Evolutionary conservation across 78 protist species (phyloP), one percentile per base, ranked within the genome.

Genomic region (Dictyostelium capitatum): DNA sequence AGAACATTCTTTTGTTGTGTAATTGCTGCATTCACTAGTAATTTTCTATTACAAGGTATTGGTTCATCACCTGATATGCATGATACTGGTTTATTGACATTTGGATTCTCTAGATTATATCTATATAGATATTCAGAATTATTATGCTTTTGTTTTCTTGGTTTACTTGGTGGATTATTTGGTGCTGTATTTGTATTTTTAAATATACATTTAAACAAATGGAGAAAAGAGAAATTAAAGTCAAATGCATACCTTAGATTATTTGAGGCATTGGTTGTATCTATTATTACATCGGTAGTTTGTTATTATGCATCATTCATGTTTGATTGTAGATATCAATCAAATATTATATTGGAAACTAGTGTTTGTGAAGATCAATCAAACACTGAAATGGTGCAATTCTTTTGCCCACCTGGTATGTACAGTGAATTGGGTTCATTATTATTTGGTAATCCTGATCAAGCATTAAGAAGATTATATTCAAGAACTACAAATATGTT

Each of bases 1-100:
- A 96, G 98, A 28, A 87, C 97, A 3, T 98, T 98, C 30, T 94
- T 97, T 70, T 46, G 94, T 28, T 78, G 97, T 75, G 90, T 97
- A 87, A 70, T 87, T 15, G 78, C 98, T 1, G 73, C 99, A 17
- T 85, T 96, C 25, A 91, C 95, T 0, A 53, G 79, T 2, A 91
- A 91, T 46, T 75, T 91, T 43, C 46, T 91, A 2, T 56, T 91
- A 11, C 89, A 80, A 69, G 89, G 87, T 56, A 30, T 80, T 47
- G 95, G 89, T 17, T 51, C 83, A 0, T 82, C 95, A 43, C 85
- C 95, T 19, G 90, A 79, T 41, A 80, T 97, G 48, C 82, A 79
- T 78, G 83, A 85, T 51, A 80, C 97, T 17, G 98, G 98, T 64
- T 65, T 97, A 50, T 19, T 97, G 53, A 91, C 95, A 3, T 96